Evolutionary conservation across 2,329 filamentous ascomycete genomes (phyloP), one percentile per base, ranked within the genome.

Genomic region (Mariannaea sp.): DNA sequence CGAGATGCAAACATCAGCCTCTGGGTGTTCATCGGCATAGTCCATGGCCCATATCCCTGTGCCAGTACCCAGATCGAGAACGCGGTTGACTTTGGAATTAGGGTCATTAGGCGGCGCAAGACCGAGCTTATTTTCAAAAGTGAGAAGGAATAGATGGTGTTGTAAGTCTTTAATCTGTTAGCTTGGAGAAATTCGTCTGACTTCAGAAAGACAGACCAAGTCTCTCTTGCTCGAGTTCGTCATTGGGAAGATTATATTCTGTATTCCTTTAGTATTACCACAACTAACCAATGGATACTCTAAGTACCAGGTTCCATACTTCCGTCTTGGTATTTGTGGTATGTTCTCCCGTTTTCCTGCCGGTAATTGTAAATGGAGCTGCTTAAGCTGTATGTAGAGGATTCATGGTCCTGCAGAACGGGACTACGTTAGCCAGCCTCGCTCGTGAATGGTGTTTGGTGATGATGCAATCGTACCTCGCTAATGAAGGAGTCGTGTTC

Each of bases 331-430:
- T 53, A 53, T 12, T 39, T 14, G 17, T 53, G 44, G 26, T 53
- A 53, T 1, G 51, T 53, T 13, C 51, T 41, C n/a, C 51, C 51
- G 17, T 53, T 53, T 22, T 53, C 44, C 1, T 26, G 39, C 6
- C 44, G 30, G 39, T 53, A 53, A 26, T 53, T 24, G 14, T 49
- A 13, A 17, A 53, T 53, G 7, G 44, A 53, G 26, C 51, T 53
- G 3, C 29, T 27, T 9, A 53, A 16, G 7, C 51, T 53, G 2
- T 42, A 22, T 2, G 49, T 47, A 10, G 49, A 51, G 5, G 49
- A 51, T n/a, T 33, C 19, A 22, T 9, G 4, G 5, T 51, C 49
- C 49, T 51, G n/a, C 17, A 16, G 10, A 4, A 35, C 10, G 4
- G 1, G 35, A 32, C 30, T 3, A 7, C n/a, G 20, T n/a, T n/a